Conservation (phyloP, 2,329 filamentous ascomycete species). For the Chaetoscypha palmicola region DNA sequence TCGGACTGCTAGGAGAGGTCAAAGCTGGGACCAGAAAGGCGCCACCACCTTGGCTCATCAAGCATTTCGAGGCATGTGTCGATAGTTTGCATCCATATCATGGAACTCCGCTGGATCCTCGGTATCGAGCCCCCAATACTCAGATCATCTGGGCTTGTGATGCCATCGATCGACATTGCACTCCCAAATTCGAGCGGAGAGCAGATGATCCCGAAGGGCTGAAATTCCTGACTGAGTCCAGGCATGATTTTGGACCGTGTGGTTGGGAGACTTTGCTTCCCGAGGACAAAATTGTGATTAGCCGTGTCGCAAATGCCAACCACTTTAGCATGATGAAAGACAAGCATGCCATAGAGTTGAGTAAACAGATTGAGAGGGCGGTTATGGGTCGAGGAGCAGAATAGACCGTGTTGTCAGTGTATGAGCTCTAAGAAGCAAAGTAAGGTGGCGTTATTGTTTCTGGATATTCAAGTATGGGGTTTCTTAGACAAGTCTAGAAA, state of each 20-base stretch:
- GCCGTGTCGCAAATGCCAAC: background rate
- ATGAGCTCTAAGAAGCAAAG: too few relatives aligned
- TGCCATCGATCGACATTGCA: background rate
- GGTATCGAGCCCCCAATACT: too few relatives aligned
- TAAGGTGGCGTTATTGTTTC: too few relatives aligned
- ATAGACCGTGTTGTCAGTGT: too few relatives aligned
- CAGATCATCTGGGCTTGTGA: background rate
- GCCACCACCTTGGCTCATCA: background rate
- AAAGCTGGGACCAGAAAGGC: background rate
- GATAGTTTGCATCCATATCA: background rate
- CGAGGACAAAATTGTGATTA: background rate
- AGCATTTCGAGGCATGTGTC: background rate
- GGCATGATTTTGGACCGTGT: background rate
- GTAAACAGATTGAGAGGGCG: too few relatives aligned
- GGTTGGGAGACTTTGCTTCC: background rate
- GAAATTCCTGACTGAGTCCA: background rate
- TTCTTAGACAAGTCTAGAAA: too few relatives aligned
- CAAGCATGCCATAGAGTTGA: too few relatives aligned
- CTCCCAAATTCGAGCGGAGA: background rate
- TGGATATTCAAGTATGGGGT: too few relatives aligned
- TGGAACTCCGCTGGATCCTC: too few relatives aligned
- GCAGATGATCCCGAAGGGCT: background rate
- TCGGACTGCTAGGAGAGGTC: background rate
- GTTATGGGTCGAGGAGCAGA: too few relatives aligned
- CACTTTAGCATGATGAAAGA: background rate